phyloP scores from a whole-genome alignment of 345 rosid genomes.

The Brassica carinata region DNA sequence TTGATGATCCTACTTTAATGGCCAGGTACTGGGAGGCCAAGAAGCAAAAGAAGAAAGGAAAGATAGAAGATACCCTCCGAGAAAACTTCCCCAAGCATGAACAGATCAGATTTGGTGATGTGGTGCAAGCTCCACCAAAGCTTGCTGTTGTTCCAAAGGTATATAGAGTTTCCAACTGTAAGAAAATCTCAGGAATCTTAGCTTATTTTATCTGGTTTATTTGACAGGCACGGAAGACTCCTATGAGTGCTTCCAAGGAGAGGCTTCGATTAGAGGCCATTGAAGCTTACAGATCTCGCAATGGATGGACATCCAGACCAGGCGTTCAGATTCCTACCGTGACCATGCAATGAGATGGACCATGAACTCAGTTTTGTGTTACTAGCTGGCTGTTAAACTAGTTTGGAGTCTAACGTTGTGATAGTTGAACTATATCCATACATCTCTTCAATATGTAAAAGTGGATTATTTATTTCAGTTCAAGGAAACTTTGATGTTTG shows the following conservation, averaged over 20 bases:
- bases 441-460: conserved; percentile 17
- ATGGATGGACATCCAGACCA: conserved; percentile 74
- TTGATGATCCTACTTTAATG: not conserved
- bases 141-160: conserved; percentile 70
- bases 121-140: conserved; percentile 86
- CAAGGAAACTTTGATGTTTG: not conserved
- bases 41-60: conserved; percentile 63
- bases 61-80: conserved; percentile 44
- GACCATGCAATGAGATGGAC: conserved; percentile 23
- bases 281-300: conserved; percentile 74
- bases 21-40: conserved; percentile 70
- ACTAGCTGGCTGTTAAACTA: conserved; percentile 22
- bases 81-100: conserved; percentile 71
- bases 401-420: not conserved
- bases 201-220: conserved; percentile 9
- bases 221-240: conserved; percentile 54
- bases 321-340: conserved; percentile 57
- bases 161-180: not conserved
- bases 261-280: conserved; percentile 75
- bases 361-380: conserved; percentile 26
- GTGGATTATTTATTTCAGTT: not conserved
- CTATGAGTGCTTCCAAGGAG: conserved; percentile 61
- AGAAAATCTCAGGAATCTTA: not conserved
- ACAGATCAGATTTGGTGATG: conserved; percentile 76
- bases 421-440: not conserved